These are phyloP conservation scores for Sporobolomyces pararoseus DNA, from an alignment of 768 basidiomycete species.

Conservation along the genomic window DNA sequence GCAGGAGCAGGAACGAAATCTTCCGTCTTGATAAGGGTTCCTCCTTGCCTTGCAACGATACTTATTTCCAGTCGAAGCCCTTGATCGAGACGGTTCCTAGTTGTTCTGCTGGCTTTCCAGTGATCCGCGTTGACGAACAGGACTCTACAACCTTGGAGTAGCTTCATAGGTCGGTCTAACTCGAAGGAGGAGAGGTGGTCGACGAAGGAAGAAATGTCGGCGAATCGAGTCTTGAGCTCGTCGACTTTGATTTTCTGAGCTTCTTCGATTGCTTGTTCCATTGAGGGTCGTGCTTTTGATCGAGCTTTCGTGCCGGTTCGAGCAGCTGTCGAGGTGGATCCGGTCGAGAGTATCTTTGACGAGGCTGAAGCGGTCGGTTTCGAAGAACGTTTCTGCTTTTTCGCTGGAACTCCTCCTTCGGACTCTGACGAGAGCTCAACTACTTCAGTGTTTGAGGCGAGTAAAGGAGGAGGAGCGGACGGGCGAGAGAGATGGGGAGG, in stretches of 20 bases:
- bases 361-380: neutral
- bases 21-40: conserved; percentile 23
- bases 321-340: neutral
- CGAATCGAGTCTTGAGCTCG: conserved; percentile 12
- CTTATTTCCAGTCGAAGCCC: conserved; percentile 5
- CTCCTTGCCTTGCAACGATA: conserved; percentile 19
- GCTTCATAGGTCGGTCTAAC: neutral
- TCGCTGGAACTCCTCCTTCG: neutral
- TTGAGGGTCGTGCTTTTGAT: conserved; percentile 3
- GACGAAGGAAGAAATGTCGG: conserved; percentile 13
- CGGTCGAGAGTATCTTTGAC: neutral
- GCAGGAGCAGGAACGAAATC: conserved; percentile 10
- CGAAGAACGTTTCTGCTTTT: neutral
- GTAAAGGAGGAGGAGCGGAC: neutral
- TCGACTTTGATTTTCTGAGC: neutral
- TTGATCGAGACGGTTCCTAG: conserved; percentile 26
- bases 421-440: neutral
- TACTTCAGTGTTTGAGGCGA: no score
- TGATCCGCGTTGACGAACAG: conserved; percentile 32
- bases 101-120: conserved; percentile 3
- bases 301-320: neutral
- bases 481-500: neutral
- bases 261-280: conserved; percentile 3
- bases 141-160: conserved; percentile 14
- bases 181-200: conserved; percentile 18